Conservation (phyloP, 306 rosid species). For the Arachis stenosperma region DNA sequence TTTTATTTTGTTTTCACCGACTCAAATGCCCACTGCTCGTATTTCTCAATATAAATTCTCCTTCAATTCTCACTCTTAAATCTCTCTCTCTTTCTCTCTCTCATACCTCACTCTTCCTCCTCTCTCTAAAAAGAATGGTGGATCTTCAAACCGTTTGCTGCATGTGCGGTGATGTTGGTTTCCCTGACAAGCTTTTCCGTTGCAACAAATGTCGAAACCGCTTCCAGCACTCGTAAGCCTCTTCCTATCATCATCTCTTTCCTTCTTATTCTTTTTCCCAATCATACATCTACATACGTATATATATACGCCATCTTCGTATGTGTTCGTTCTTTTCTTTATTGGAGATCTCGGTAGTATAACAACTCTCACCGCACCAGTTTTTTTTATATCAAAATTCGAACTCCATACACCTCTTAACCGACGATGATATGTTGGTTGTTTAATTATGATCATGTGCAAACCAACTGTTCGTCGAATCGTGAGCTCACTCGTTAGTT, state of each 20-base stretch:
- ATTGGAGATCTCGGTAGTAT: no score
- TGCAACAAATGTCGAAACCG: conserved; percentile 89
- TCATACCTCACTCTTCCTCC: conserved; percentile 21
- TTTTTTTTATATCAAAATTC: no score
- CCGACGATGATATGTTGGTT: no score
- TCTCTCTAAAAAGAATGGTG: conserved; percentile 56
- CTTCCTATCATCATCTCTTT: no score
- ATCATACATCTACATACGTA: neutral
- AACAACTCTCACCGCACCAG: no score
- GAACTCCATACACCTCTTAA: no score
- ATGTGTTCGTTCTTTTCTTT: no score
- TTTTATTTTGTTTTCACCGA: conserved; percentile 47
- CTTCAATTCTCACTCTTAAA: conserved; percentile 43
- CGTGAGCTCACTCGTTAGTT: no score
- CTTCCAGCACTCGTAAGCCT: conserved; percentile 86
- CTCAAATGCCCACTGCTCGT: conserved; percentile 46
- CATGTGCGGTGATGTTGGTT: conserved; percentile 99
- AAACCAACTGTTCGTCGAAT: no score
- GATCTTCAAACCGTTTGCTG: conserved; percentile 89
- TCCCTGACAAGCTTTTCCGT: conserved; percentile 95
- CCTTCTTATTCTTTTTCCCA: no score
- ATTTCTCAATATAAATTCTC: conserved; percentile 43
- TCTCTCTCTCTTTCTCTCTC: conserved; percentile 11
- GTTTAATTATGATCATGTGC: no score
- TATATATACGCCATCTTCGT: no score